A percentile compares a stretch with the other conserved stretches of the same genome.
phyloP scores from a whole-genome alignment of 345 rosid genomes.

The Hibiscus mutabilis region DNA sequence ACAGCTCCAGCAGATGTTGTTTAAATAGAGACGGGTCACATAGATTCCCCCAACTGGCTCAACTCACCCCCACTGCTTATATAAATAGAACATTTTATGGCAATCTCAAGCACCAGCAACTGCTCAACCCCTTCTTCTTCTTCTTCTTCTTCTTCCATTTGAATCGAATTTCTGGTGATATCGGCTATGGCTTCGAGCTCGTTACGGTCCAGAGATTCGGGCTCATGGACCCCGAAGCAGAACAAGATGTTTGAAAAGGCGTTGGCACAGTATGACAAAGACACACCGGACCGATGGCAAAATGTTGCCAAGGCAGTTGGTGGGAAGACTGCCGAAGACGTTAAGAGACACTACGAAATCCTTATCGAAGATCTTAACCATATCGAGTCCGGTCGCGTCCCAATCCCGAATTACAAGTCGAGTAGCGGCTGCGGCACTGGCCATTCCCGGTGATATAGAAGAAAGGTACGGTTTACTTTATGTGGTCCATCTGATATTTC shows the following conservation, averaged over 20 bases:
- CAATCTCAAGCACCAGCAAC: constrained; percentile 7
- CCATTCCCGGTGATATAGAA: constrained; percentile 11
- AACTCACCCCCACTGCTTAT: constrained; percentile 17
- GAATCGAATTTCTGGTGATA: background rate
- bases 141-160: background rate
- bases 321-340: constrained; percentile 43
- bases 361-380: constrained; percentile 38
- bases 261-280: constrained; percentile 42
- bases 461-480: constrained; percentile 9
- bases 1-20: constrained; percentile 11
- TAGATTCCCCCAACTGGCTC: constrained; percentile 27
- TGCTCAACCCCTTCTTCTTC: background rate
- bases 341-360: constrained; percentile 36
- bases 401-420: constrained; percentile 43
- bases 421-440: background rate
- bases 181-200: constrained; percentile 35
- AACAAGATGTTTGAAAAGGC: constrained; percentile 52
- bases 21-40: constrained; percentile 24
- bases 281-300: constrained; percentile 51
- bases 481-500: too few relatives aligned
- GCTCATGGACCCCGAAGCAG: constrained; percentile 42
- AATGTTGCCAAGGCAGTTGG: constrained; percentile 49
- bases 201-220: constrained; percentile 17
- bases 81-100: background rate
- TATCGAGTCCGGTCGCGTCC: constrained; percentile 50